phyloP scores from a whole-genome alignment of 2,329 filamentous ascomycete genomes.

The Talaromyces albobiverticillius region DNA sequence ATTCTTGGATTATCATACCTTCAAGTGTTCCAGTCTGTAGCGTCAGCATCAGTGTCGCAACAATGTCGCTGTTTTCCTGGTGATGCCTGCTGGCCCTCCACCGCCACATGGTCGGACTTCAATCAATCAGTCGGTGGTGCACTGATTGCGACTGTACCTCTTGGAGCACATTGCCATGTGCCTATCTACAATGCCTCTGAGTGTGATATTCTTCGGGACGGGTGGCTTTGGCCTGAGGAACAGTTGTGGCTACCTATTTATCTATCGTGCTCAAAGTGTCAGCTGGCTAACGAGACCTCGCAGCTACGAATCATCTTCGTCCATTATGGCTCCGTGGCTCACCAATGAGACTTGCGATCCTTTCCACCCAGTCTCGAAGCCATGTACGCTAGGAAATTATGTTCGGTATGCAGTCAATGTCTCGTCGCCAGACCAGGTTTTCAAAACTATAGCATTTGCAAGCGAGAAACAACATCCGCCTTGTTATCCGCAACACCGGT shows the following conservation, averaged over 20 bases:
- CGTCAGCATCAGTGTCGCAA: too few species aligned
- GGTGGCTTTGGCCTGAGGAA: constrained; percentile 1
- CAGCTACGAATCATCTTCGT: constrained; percentile 30
- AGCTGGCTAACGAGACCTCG: too few species aligned
- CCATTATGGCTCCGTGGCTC: constrained; percentile 32
- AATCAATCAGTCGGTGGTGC: constrained; percentile 37
- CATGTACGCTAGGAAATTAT: constrained; percentile 30
- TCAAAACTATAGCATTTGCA: constrained; percentile 6
- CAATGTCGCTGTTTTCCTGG: constrained; percentile 22
- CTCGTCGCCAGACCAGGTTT: constrained; percentile 12
- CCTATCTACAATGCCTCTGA: neutral
- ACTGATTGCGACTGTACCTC: constrained; percentile 33
- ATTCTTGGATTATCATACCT: too few species aligned
- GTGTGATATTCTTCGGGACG: neutral
- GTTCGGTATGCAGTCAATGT: constrained; percentile 35
- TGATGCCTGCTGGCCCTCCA: constrained; percentile 38
- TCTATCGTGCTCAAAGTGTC: too few species aligned
- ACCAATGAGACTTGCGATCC: constrained; percentile 32
- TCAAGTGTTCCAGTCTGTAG: too few species aligned
- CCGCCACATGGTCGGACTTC: constrained; percentile 32
- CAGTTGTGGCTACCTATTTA: too few species aligned
- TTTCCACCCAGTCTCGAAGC: constrained; percentile 21
- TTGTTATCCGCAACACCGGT: constrained; percentile 13
- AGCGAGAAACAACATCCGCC: constrained; percentile 13
- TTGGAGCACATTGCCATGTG: constrained; percentile 31